A percentile compares a stretch with the other conserved stretches of the same genome.
Conservation (phyloP, 2,329 filamentous ascomycete species). For the Colletotrichum plurivorum region DNA sequence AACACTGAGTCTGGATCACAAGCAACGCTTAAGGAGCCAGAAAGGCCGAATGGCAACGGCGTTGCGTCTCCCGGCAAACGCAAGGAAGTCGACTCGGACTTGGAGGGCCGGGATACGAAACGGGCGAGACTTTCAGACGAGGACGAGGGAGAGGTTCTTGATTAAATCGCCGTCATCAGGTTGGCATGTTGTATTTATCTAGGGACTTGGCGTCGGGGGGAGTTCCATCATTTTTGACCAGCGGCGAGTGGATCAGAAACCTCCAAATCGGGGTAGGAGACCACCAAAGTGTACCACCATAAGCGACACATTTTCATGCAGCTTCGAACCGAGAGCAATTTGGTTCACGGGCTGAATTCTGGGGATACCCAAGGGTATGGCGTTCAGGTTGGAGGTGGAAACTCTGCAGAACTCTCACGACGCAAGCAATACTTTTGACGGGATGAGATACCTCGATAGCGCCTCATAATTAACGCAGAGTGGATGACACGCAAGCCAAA, state of each 20-base stretch:
- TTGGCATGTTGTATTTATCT: constrained; percentile 30
- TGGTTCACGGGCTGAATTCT: constrained; percentile 2
- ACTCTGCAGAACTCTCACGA: constrained; percentile 17
- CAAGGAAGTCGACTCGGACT: constrained; percentile 55
- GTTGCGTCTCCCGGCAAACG: constrained; percentile 58
- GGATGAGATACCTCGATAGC: constrained; percentile 25
- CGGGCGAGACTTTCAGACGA: constrained; percentile 60
- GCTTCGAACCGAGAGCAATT: constrained; percentile 2
- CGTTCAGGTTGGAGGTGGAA: constrained; percentile 14
- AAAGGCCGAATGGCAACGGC: constrained; percentile 46
- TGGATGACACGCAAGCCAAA: neutral
- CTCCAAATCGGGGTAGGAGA: constrained; percentile 7
- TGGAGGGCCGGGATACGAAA: constrained; percentile 57
- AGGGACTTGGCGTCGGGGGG: constrained; percentile 31
- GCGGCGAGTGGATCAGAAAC: constrained; percentile 4
- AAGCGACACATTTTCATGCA: neutral
- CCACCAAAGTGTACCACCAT: constrained; percentile 22
- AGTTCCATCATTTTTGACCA: constrained; percentile 4
- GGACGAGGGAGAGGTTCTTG: constrained; percentile 62
- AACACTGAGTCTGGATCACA: constrained; percentile 54
- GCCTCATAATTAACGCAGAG: constrained; percentile 19
- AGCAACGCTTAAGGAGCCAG: constrained; percentile 46
- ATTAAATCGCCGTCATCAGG: constrained; percentile 11
- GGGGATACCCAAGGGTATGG: constrained; percentile 18
- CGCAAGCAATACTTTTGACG: constrained; percentile 23